Evolutionary conservation across 306 rosid species (phyloP).

Genomic region (Inga oerstediana): DNA sequence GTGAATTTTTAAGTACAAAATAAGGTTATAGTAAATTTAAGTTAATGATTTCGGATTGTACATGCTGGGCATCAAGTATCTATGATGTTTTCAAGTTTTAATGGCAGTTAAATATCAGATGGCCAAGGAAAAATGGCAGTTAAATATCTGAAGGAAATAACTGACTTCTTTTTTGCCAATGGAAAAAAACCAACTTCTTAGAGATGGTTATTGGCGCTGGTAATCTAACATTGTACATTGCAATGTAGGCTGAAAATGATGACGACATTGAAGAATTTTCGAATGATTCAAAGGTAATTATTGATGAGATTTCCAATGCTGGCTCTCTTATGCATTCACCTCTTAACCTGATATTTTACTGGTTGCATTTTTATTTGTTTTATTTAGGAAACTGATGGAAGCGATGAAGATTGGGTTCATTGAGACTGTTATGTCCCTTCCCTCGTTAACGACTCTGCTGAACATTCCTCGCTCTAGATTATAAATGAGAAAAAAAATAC

Average conservation of each 20-base stretch:
- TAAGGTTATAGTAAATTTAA: not conserved
- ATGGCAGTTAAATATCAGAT: not conserved
- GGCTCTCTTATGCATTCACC: not conserved
- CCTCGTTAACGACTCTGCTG: not conserved
- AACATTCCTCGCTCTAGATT: not conserved
- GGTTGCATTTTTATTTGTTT: not conserved
- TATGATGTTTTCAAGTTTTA: not conserved
- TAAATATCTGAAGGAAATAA: not conserved
- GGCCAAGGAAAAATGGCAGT: not conserved
- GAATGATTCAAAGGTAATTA: not conserved
- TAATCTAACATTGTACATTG: not conserved
- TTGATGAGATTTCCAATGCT: not conserved
- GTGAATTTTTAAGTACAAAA: not conserved
- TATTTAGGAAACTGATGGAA: not conserved
- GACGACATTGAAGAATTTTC: constrained; percentile 3
- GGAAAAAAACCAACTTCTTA: not conserved
- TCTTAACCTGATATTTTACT: not conserved
- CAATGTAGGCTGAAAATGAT: not conserved
- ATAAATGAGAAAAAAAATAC: not conserved
- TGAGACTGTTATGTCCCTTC: not conserved
- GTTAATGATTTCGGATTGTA: not conserved
- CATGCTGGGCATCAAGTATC: not conserved
- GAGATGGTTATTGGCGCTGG: not conserved
- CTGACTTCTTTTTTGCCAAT: not conserved
- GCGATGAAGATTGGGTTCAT: not conserved